A percentile compares a stretch with the other conserved stretches of the same genome.
These are phyloP conservation scores for Leccinum variicolor DNA, from an alignment of 768 basidiomycete genomes.

Conservation along the genomic window DNA sequence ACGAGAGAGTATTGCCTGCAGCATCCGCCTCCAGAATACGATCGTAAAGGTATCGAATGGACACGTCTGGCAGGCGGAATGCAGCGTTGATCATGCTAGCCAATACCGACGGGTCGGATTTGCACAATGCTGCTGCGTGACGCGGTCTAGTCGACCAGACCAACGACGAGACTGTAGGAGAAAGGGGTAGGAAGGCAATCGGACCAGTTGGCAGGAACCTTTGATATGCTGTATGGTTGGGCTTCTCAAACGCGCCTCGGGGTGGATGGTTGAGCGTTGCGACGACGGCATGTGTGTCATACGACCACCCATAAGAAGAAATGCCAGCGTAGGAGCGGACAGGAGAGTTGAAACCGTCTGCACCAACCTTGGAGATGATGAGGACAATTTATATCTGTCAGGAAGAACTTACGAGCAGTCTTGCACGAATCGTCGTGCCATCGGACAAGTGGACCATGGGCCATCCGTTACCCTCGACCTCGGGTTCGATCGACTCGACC, in stretches of 20 bases:
- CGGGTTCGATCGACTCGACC: slow-evolving; percentile 64
- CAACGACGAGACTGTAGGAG: slow-evolving; percentile 72
- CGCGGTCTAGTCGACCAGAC: slow-evolving; percentile 91
- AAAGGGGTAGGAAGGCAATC: slow-evolving; percentile 91
- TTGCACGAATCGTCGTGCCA: slow-evolving; percentile 59
- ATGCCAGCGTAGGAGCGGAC: slow-evolving; percentile 86
- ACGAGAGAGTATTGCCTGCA: slow-evolving; percentile 44
- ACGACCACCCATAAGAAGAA: slow-evolving; percentile 86
- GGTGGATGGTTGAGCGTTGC: slow-evolving; percentile 79
- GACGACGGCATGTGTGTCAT: slow-evolving; percentile 86
- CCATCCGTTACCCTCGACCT: slow-evolving; percentile 60
- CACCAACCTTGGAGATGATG: slow-evolving; percentile 64
- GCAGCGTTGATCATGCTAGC: slow-evolving; percentile 83
- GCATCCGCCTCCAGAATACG: slow-evolving; percentile 55
- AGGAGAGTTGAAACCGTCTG: slow-evolving; percentile 94
- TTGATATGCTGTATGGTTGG: slow-evolving; percentile 86
- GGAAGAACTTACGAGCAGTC: slow-evolving; percentile 60
- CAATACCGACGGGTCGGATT: slow-evolving; percentile 61
- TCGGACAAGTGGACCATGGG: slow-evolving; percentile 74
- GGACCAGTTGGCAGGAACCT: slow-evolving; percentile 94
- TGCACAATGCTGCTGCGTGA: slow-evolving; percentile 69
- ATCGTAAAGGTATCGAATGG: slow-evolving; percentile 63
- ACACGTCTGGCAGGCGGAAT: slow-evolving; percentile 77
- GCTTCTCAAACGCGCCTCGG: slow-evolving; percentile 54
- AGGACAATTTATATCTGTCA: neutral